Conservation (phyloP, 2,329 filamentous ascomycete genomes). For the Dactylellina haptotyla region DNA sequence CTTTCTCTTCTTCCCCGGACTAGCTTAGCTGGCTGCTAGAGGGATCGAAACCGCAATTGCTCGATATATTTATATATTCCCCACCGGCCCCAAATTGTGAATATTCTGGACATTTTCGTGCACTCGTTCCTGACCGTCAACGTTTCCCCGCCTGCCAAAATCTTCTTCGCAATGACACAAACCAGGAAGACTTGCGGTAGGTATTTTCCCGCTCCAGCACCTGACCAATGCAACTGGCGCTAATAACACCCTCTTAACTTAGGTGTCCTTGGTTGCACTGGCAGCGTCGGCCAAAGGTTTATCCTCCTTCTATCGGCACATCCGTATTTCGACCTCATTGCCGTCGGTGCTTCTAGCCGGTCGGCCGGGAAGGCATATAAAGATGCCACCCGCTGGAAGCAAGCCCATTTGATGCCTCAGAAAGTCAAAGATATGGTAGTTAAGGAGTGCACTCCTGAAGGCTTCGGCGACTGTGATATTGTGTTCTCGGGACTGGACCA, state of each 20-base stretch:
- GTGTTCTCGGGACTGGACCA: conserved; percentile 93
- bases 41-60: conserved; percentile 1
- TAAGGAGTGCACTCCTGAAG: conserved; percentile 80
- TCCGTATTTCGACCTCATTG: conserved; percentile 84
- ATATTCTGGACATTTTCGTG: no score
- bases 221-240: not conserved
- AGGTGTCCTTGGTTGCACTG: conserved; percentile 88
- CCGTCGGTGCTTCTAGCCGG: conserved; percentile 86
- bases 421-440: conserved; percentile 82
- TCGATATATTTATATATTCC: no score
- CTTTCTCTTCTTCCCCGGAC: conserved; percentile 1
- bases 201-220: not conserved
- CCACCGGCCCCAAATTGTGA: no score
- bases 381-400: conserved; percentile 95
- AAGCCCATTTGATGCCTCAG: conserved; percentile 81
- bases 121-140: no score
- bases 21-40: conserved; percentile 28
- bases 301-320: conserved; percentile 90
- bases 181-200: conserved; percentile 51
- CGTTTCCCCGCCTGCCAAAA: not conserved
- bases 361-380: conserved; percentile 94
- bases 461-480: conserved; percentile 90
- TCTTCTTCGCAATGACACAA: conserved; percentile 22
- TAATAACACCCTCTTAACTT: conserved; percentile 8
- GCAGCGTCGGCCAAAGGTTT: conserved; percentile 94